Evolutionary conservation across 306 rosid species (phyloP), one percentile per base, ranked within the genome.

Genomic region (Sechiopsis laciniata): DNA sequence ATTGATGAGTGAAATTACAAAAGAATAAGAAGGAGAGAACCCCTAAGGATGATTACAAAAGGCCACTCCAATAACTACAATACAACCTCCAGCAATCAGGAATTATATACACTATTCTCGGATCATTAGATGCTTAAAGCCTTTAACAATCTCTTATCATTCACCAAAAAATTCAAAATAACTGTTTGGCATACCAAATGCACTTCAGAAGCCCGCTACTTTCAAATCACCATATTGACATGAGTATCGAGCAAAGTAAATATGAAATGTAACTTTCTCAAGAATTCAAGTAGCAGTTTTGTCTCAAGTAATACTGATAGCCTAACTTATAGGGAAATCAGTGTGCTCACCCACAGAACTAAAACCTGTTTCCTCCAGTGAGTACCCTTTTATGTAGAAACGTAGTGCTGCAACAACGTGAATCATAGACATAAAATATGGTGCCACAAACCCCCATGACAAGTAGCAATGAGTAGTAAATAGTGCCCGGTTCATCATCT

Each of bases 381-480:
- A 79, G 73, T 85, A 80, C 54, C 87, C 99, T 72, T 71, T 89
- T 52, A 75, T 37, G 69, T 76, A 73, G 60, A 82, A 76, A 24
- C 89, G 85, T 63, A 91, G 79, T 52, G 90, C 95, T 24, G 93
- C 92, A 6, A 82, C 75, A 35, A 89, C 82, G 78, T 95, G 97
- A 83, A 89, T 8, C 80, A 65, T n/a, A 73, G 91, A 88, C 89
- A 95, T 91, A 10, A 80, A 0, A 73, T 80, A 95, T n/a, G 99
- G 99, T 55, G 87, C 83, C 70, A 89, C 97, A 78, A 95, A 91
- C 55, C 96, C 96, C 99, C 96, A 95, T 37, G 99, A 95, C 80
- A 91, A 81, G 77, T 89, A 95, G 87, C 90, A 91, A 75, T 95
- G 99, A 61, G 81, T 14, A 50, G 83, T 80, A 79, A 89, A 89